Percentiles rank a stretch among this genome's conserved stretches.
These are phyloP conservation scores for Striga hermonthica DNA, from an alignment of 305 asterid species.

Conservation along the genomic window DNA sequence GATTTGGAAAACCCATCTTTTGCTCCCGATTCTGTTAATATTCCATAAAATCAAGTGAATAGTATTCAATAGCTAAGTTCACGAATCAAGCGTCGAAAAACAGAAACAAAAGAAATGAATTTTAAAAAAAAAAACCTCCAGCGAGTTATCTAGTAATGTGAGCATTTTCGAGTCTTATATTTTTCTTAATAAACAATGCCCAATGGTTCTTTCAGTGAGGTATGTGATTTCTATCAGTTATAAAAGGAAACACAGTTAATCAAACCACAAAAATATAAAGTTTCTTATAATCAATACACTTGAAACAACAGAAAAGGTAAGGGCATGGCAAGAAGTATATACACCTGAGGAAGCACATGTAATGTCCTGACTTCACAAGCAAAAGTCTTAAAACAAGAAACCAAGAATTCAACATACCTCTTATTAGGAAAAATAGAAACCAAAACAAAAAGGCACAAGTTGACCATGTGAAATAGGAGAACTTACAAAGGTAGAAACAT, in stretches of 20 bases:
- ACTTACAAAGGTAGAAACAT: slow-evolving; percentile 67
- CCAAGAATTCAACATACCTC: slow-evolving; percentile 21
- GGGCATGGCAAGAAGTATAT: slow-evolving; percentile 27
- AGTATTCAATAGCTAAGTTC: slow-evolving; percentile 6
- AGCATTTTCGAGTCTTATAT: slow-evolving; percentile 43
- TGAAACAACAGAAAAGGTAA: slow-evolving; percentile 3
- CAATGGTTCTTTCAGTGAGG: slow-evolving; percentile 53
- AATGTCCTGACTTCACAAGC: slow-evolving; percentile 72
- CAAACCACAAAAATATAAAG: slow-evolving; percentile 29
- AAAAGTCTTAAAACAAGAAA: slow-evolving; percentile 49
- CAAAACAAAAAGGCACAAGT: too few relatives aligned
- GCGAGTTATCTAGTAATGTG: slow-evolving; percentile 64
- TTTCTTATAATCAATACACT: slow-evolving; percentile 13
- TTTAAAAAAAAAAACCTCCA: slow-evolving; percentile 36
- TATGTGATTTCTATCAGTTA: slow-evolving; percentile 52
- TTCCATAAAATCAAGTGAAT: slow-evolving; percentile 22
- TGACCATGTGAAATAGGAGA: background rate
- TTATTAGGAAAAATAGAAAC: background rate
- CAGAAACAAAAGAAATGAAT: too few relatives aligned
- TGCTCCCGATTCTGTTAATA: slow-evolving; percentile 40
- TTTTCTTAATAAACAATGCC: slow-evolving; percentile 57
- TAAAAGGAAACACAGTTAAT: slow-evolving; percentile 23
- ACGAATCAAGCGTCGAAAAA: background rate
- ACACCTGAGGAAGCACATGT: slow-evolving; percentile 82
- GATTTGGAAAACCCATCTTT: slow-evolving; percentile 36